Evolutionary conservation across 306 rosid species (phyloP), one percentile per base, ranked within the genome.

Genomic region (Bauhinia variegata): DNA sequence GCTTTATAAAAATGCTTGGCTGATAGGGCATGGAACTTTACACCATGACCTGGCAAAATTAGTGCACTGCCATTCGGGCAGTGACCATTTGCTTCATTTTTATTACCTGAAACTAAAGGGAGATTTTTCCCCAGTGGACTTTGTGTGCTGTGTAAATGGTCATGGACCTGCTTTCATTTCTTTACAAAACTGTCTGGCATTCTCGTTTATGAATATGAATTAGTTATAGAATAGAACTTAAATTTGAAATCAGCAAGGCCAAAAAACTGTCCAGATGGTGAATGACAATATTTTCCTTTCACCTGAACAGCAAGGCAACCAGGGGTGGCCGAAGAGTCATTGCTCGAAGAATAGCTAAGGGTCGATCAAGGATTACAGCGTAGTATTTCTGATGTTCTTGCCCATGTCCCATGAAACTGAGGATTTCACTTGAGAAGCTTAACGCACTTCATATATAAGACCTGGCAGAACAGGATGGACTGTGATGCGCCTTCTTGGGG

Each of bases 291-390:
- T 18, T 50, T 73, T 64, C 34, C 32, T 70, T 65, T 65, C 63
- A 63, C 67, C 59, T 84, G 84, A 78, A 65, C 91, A 93, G 97
- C 65, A 93, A 93, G 74, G 97, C 93, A 79, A 93, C 96, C 80
- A 93, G 79, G 77, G 97, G 98, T 72, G 98, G 97, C 66, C 84
- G 89, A 57, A 89, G 59, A 79, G 96, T 93, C 36, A 93, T 89
- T 69, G 95, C 96, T 48, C 86, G 91, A 70, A 89, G 99, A 77
- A 79, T 93, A 64, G 97, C 97, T 0, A 90, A 93, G 67, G 97
- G 97, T 51, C 80, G 99, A 37, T 77, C 74, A 47, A 90, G 97
- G 80, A 81, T 93, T 60, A 93, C 99, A 5, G 99, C 97, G 51
- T 93, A 90, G 83, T 42, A 19, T 78, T 16, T 37, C 52, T 70